These are phyloP conservation scores for Nepenthes alata DNA, from an alignment of 179 eudicot species.

Conservation along the genomic window DNA sequence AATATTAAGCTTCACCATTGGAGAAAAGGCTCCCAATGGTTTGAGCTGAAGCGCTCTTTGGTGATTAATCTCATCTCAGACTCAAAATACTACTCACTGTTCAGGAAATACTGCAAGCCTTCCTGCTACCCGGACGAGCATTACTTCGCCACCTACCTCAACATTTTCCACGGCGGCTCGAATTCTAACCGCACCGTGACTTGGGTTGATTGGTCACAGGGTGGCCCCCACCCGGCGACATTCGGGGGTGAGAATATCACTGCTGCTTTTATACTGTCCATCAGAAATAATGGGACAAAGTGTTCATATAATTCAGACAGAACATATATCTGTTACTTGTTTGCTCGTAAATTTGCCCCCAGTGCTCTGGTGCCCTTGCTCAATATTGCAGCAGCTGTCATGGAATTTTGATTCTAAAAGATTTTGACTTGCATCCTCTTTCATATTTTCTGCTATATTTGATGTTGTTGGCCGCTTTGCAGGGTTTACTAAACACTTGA, in stretches of 20 bases:
- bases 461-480: too few relatives aligned
- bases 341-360: slow-evolving; percentile 76
- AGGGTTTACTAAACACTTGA: too few relatives aligned
- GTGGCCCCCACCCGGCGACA: slow-evolving; percentile 64
- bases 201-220: slow-evolving; percentile 65
- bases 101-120: slow-evolving; percentile 53
- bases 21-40: slow-evolving; percentile 91
- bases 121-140: slow-evolving; percentile 84
- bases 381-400: slow-evolving; percentile 30
- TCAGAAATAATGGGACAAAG: slow-evolving; percentile 49
- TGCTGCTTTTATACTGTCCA: slow-evolving; percentile 30
- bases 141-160: slow-evolving; percentile 55
- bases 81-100: slow-evolving; percentile 48
- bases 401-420: slow-evolving; percentile 38
- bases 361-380: slow-evolving; percentile 61
- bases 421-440: neutral
- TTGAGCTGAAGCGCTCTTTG: slow-evolving; percentile 47
- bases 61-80: slow-evolving; percentile 51
- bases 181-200: slow-evolving; percentile 63
- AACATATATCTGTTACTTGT: slow-evolving; percentile 43
- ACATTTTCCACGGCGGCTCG: slow-evolving; percentile 37
- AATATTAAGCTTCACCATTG: slow-evolving; percentile 45
- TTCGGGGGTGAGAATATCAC: slow-evolving; percentile 44
- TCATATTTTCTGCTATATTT: too few relatives aligned
- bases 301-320: slow-evolving; percentile 43